A percentile compares a stretch with the other conserved stretches of the same genome.
Conservation (phyloP, 2,329 filamentous ascomycete species). For the Alternaria sp. region DNA sequence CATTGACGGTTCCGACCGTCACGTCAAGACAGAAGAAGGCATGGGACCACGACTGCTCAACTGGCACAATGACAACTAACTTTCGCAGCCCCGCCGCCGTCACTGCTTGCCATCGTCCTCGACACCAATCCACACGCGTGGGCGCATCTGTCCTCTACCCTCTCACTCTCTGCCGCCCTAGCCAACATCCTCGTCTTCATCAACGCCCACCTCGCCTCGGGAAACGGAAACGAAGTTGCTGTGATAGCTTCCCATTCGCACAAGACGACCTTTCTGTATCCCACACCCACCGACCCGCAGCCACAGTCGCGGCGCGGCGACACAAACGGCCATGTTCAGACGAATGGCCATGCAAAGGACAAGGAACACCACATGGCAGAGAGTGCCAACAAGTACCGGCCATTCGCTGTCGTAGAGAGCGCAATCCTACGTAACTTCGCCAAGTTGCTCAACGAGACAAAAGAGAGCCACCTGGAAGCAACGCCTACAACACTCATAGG, state of each 20-base stretch:
- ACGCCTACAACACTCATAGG: conserved; percentile 86
- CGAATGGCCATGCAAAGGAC: conserved; percentile 35
- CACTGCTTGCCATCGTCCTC: conserved; percentile 87
- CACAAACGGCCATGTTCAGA: conserved; percentile 38
- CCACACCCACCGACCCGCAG: conserved; percentile 56
- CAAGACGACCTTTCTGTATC: conserved; percentile 90
- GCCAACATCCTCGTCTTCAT: conserved; percentile 94
- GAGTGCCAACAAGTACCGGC: conserved; percentile 88
- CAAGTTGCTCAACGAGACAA: conserved; percentile 75
- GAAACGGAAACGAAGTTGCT: conserved; percentile 91
- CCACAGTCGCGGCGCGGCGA: conserved; percentile 25
- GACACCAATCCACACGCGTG: conserved; percentile 97
- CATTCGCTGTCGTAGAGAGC: conserved; percentile 86
- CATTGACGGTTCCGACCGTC: conserved; percentile 67
- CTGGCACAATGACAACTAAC: conserved; percentile 10
- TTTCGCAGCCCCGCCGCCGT: conserved; percentile 68
- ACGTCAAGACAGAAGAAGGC: conserved; percentile 50
- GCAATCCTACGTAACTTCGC: conserved; percentile 79
- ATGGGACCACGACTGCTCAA: conserved; percentile 4
- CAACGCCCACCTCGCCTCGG: conserved; percentile 94
- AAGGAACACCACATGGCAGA: conserved; percentile 42
- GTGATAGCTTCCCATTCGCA: conserved; percentile 90
- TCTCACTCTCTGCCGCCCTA: conserved; percentile 84
- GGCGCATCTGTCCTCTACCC: conserved; percentile 76
- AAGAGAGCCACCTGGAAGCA: conserved; percentile 66